A percentile compares a stretch with the other conserved stretches of the same genome.
Evolutionary conservation across 495 filamentous ascomycete genomes (phyloP).

Genomic region (Hypoxylon rickii): DNA sequence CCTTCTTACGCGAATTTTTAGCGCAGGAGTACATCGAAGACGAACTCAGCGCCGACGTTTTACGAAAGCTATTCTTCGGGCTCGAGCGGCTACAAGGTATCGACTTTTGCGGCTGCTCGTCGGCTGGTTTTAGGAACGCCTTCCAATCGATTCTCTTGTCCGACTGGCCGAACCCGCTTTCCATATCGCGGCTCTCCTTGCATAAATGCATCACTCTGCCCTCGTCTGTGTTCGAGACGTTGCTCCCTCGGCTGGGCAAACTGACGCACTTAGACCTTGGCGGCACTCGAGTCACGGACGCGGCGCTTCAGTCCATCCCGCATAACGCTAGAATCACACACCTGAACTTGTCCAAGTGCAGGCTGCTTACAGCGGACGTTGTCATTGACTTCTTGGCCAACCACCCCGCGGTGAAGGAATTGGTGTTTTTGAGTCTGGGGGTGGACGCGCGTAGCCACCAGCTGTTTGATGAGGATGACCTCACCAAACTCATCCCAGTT

Average conservation of each 20-base stretch:
- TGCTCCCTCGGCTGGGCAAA: slow-evolving; percentile 70
- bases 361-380: slow-evolving; percentile 64
- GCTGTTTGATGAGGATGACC: slow-evolving; percentile 66
- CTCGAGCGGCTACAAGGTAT: slow-evolving; percentile 70
- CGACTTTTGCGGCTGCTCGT: slow-evolving; percentile 81
- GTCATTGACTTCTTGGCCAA: slow-evolving; percentile 74
- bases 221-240: slow-evolving; percentile 66
- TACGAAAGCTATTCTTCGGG: slow-evolving; percentile 75
- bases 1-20: slow-evolving; percentile 79
- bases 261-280: slow-evolving; percentile 82
- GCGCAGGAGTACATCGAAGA: slow-evolving; percentile 84
- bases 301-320: slow-evolving; percentile 73
- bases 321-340: slow-evolving; percentile 75
- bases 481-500: slow-evolving; percentile 67
- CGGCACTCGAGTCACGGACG: slow-evolving; percentile 77
- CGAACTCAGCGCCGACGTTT: slow-evolving; percentile 69
- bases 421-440: slow-evolving; percentile 77
- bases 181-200: slow-evolving; percentile 71
- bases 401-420: slow-evolving; percentile 69
- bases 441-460: slow-evolving; percentile 76
- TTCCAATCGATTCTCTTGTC: slow-evolving; percentile 45
- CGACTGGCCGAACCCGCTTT: slow-evolving; percentile 55
- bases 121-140: slow-evolving; percentile 68
- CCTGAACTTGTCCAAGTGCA: slow-evolving; percentile 79
- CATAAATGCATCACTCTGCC: slow-evolving; percentile 82